Percentiles rank a stretch among this genome's conserved stretches.
Evolutionary conservation across 768 basidiomycete genomes (phyloP).

Genomic region (Leccinum rimulosum): DNA sequence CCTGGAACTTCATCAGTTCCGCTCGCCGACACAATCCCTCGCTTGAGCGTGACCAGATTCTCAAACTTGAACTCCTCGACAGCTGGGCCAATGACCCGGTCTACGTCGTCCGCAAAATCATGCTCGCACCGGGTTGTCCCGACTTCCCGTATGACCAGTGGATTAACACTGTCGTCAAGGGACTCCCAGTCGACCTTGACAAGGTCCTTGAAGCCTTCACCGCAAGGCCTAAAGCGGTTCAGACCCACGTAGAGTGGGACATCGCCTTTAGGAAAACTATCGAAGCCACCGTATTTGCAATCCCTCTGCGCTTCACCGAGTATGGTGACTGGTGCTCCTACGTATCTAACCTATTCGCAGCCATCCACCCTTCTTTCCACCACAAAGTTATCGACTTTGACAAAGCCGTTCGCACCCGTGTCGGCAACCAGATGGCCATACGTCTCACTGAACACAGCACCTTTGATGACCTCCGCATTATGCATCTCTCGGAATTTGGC

Average conservation of each 20-base stretch:
- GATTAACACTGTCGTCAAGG: not conserved
- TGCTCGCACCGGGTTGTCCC: not conserved
- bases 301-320: not conserved
- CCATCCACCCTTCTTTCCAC: not conserved
- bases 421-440: not conserved
- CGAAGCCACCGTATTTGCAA: not conserved
- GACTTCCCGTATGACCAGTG: not conserved
- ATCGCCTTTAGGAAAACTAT: not conserved
- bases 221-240: not conserved
- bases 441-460: not conserved
- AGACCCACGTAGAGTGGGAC: not conserved
- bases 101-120: not conserved
- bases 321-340: not conserved
- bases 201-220: not conserved
- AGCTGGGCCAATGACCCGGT: not conserved
- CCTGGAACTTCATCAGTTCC: not conserved
- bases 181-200: not conserved
- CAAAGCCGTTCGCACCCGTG: not conserved
- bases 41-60: not conserved
- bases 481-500: not conserved
- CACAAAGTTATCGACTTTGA: not conserved
- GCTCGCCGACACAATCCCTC: not conserved
- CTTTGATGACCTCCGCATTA: not conserved
- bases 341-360: not conserved
- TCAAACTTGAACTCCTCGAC: not conserved